These are phyloP conservation scores for Gloeopeniophorella convolvens DNA, from an alignment of 768 basidiomycete species.

Conservation along the genomic window DNA sequence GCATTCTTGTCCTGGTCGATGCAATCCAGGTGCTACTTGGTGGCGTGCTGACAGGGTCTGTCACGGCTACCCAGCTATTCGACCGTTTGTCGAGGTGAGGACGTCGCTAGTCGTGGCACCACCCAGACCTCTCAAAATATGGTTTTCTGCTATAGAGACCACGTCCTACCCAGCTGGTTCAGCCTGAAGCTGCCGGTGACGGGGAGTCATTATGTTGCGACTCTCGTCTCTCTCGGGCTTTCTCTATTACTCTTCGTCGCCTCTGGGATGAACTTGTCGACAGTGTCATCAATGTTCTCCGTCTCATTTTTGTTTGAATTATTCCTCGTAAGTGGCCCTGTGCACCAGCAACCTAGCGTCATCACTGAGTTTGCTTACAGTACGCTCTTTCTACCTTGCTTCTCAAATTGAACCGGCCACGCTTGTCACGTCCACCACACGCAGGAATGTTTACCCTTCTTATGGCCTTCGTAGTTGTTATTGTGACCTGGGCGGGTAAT, in stretches of 20 bases:
- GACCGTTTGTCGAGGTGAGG: constrained; percentile 17
- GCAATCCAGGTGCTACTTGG: constrained; percentile 18
- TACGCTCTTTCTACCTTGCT: constrained; percentile 16
- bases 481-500: constrained; percentile 16
- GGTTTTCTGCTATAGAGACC: constrained; percentile 6
- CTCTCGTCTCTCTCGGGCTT: constrained; percentile 7
- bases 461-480: constrained; percentile 14
- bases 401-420: constrained; percentile 17
- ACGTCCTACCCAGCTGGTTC: constrained; percentile 18
- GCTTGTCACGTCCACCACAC: constrained; percentile 17
- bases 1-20: constrained; percentile 17
- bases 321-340: constrained; percentile 10
- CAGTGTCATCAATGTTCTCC: constrained; percentile 20
- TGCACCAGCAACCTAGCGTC: background rate
- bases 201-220: constrained; percentile 13
- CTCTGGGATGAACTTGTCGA: constrained; percentile 19
- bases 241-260: constrained; percentile 19
- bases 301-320: constrained; percentile 20
- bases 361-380: background rate
- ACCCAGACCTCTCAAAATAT: background rate
- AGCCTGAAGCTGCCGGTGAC: constrained; percentile 15
- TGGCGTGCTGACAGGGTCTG: constrained; percentile 18
- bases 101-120: background rate
- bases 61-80: constrained; percentile 17
- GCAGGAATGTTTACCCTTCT: constrained; percentile 11